Percentiles rank a stretch among this genome's conserved stretches.
Evolutionary conservation across 2,329 filamentous ascomycete species (phyloP).

Genomic region (Madurella mycetomatis): DNA sequence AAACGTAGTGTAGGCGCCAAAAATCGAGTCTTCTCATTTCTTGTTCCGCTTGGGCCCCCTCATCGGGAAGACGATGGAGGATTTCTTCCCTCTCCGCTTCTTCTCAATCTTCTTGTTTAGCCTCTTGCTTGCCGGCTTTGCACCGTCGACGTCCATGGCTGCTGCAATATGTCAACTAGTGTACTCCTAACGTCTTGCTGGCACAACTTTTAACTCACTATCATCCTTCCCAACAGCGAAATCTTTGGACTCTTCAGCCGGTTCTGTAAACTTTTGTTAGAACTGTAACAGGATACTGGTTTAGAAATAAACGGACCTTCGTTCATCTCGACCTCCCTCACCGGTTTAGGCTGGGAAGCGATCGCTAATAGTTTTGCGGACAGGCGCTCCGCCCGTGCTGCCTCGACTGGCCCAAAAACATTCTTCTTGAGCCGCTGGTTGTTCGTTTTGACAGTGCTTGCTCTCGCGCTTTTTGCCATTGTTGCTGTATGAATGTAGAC

Average conservation of each 20-base stretch:
- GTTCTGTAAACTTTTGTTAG: slow-evolving; percentile 11
- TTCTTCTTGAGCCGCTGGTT: slow-evolving; percentile 72
- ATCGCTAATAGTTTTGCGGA: slow-evolving; percentile 81
- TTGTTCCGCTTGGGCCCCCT: slow-evolving; percentile 31
- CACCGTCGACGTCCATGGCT: slow-evolving; percentile 56
- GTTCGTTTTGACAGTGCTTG: slow-evolving; percentile 78
- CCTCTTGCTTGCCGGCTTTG: slow-evolving; percentile 36
- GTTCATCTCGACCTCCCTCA: slow-evolving; percentile 45
- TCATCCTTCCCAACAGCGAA: slow-evolving; percentile 20
- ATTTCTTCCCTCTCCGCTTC: slow-evolving; percentile 54
- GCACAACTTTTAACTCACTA: slow-evolving; percentile 15
- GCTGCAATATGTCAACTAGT: slow-evolving; percentile 18
- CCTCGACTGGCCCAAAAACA: slow-evolving; percentile 80
- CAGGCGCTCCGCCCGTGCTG: slow-evolving; percentile 74
- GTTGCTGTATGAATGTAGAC: slow-evolving; percentile 9
- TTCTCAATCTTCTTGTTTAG: slow-evolving; percentile 52
- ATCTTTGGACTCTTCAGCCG: slow-evolving; percentile 29
- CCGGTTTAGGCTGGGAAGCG: slow-evolving; percentile 72
- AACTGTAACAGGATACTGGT: neutral
- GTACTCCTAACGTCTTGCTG: neutral
- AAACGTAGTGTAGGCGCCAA: neutral
- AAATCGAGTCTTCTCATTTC: slow-evolving; percentile 18
- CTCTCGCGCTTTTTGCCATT: slow-evolving; percentile 86
- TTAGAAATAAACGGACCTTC: slow-evolving; percentile 14
- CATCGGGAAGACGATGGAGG: slow-evolving; percentile 56